phyloP scores from a whole-genome alignment of 495 filamentous ascomycete genomes.

The Neurospora sublineolata region DNA sequence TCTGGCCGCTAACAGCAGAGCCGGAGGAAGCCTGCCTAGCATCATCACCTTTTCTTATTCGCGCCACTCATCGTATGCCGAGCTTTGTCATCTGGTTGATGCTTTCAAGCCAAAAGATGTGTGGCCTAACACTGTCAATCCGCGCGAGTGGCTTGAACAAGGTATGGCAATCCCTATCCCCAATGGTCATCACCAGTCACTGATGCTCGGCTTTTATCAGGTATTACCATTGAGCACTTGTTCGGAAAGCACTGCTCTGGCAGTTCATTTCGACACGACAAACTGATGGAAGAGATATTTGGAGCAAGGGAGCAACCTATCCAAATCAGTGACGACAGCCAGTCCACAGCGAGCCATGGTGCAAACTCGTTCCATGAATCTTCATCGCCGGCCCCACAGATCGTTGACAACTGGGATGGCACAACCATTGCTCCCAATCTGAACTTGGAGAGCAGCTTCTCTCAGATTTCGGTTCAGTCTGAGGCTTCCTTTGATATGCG shows the following conservation, averaged over 20 bases:
- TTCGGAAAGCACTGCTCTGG: slow-evolving; percentile 63
- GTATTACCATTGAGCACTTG: slow-evolving; percentile 48
- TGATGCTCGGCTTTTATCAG: slow-evolving; percentile 14
- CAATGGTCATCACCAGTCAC: not conserved
- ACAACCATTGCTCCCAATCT: not conserved
- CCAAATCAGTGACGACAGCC: slow-evolving; percentile 5
- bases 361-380: not conserved
- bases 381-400: not conserved
- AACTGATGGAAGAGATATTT: slow-evolving; percentile 36
- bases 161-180: slow-evolving; percentile 9
- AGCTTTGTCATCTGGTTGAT: slow-evolving; percentile 60
- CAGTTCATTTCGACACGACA: slow-evolving; percentile 53
- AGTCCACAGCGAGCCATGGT: slow-evolving; percentile 10
- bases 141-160: slow-evolving; percentile 45
- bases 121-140: slow-evolving; percentile 72
- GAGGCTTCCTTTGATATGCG: slow-evolving; percentile 15
- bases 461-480: slow-evolving; percentile 14
- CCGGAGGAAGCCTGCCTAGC: slow-evolving; percentile 21
- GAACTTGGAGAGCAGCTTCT: not conserved
- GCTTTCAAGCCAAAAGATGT: slow-evolving; percentile 66
- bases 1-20: not conserved
- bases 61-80: slow-evolving; percentile 75
- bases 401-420: not conserved
- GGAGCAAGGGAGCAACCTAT: not conserved
- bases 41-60: slow-evolving; percentile 69